Evolutionary conservation across 768 basidiomycete genomes (phyloP).

Genomic region (Mycena latifolia): DNA sequence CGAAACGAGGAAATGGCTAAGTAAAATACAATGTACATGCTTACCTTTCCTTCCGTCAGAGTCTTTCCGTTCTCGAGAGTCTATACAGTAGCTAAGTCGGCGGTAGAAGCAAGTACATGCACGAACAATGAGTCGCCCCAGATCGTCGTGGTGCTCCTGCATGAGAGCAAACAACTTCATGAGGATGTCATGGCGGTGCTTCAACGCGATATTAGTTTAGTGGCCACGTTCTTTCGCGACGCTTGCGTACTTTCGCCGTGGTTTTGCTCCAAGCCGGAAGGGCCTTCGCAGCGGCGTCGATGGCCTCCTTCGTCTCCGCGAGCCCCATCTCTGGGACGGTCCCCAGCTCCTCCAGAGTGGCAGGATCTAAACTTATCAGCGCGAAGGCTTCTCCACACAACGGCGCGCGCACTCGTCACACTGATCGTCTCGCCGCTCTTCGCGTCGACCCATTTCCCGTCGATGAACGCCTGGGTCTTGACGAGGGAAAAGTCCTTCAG

Average conservation of each 20-base stretch:
- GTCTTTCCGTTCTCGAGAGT: slow-evolving; percentile 98
- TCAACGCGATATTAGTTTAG: slow-evolving; percentile 17
- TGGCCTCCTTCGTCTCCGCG: slow-evolving; percentile 86
- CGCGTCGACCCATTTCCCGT: slow-evolving; percentile 91
- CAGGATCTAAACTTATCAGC: slow-evolving; percentile 77
- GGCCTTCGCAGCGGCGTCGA: slow-evolving; percentile 82
- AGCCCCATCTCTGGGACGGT: slow-evolving; percentile 91
- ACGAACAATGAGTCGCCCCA: slow-evolving; percentile 87
- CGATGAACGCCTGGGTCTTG: slow-evolving; percentile 70
- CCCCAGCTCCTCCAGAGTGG: slow-evolving; percentile 86
- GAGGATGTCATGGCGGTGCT: slow-evolving; percentile 89
- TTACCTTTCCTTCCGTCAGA: slow-evolving; percentile 83
- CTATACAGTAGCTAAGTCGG: slow-evolving; percentile 52
- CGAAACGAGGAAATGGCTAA: neutral
- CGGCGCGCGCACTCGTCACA: slow-evolving; percentile 75
- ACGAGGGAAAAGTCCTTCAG: slow-evolving; percentile 84
- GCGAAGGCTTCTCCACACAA: slow-evolving; percentile 3
- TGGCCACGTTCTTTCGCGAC: neutral
- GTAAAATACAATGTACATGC: neutral
- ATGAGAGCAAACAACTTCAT: slow-evolving; percentile 84
- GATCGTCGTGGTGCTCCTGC: slow-evolving; percentile 88
- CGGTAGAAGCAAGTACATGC: slow-evolving; percentile 37
- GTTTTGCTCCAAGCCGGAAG: slow-evolving; percentile 91
- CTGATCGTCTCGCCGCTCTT: slow-evolving; percentile 76
- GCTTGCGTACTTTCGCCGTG: slow-evolving; percentile 79